These are phyloP conservation scores for Yamadazyma philogaea DNA, from an alignment of 805 yeast genomes.

Conservation along the genomic window DNA sequence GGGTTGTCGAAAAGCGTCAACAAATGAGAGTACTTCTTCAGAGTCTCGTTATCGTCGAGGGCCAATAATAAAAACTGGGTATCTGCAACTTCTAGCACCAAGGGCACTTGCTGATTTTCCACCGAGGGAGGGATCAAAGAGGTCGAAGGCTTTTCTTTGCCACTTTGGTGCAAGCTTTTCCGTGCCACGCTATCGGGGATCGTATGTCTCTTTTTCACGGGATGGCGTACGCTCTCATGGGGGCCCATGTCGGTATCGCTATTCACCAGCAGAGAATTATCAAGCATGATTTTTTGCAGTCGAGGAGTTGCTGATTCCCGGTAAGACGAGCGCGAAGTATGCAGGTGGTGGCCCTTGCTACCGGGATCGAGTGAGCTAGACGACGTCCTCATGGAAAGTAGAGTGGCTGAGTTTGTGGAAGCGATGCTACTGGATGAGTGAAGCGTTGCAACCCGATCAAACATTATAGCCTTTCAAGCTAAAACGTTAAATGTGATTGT, in stretches of 20 bases:
- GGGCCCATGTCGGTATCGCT: not conserved
- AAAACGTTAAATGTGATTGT: not conserved
- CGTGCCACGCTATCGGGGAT: not conserved
- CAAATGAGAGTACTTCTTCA: slow-evolving; percentile 15
- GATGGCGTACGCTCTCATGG: not conserved
- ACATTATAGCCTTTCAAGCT: not conserved
- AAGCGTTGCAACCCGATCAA: not conserved
- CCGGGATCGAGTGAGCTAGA: not conserved
- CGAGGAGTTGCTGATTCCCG: not conserved
- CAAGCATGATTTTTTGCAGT: not conserved
- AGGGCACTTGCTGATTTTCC: slow-evolving; percentile 16
- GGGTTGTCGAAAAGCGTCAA: slow-evolving; percentile 26
- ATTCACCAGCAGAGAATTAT: not conserved
- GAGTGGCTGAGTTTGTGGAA: not conserved
- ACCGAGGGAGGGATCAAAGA: slow-evolving; percentile 5
- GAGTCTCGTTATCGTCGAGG: slow-evolving; percentile 5
- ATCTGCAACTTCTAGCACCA: slow-evolving; percentile 22
- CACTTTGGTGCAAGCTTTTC: not conserved
- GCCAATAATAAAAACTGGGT: slow-evolving; percentile 28
- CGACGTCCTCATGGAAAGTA: not conserved
- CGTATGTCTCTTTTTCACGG: not conserved
- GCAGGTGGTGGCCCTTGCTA: not conserved
- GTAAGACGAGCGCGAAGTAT: not conserved
- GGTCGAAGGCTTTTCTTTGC: not conserved
- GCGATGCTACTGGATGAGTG: not conserved